Conservation (phyloP, 805 yeast genomes). For the Lipomyces japonicus region DNA sequence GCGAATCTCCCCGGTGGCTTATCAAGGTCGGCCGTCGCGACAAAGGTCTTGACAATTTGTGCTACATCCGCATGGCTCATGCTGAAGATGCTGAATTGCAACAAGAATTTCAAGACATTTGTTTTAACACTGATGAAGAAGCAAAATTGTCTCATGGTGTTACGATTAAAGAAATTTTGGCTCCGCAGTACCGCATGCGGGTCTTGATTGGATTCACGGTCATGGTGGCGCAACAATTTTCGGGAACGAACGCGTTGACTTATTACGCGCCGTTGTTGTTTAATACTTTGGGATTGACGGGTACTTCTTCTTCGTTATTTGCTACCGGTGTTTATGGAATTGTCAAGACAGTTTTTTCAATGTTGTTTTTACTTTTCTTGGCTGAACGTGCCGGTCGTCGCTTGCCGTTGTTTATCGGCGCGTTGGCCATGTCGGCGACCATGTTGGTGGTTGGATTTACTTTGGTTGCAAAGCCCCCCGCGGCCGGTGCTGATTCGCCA, state of each 20-base stretch:
- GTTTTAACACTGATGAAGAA: slow-evolving; percentile 15
- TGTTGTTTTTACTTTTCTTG: slow-evolving; percentile 29
- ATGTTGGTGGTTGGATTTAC: slow-evolving; percentile 30
- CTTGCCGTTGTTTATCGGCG: slow-evolving; percentile 29
- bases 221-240: slow-evolving; percentile 32
- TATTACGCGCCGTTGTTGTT: slow-evolving; percentile 48
- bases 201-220: slow-evolving; percentile 16
- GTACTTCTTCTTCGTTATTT: slow-evolving; percentile 32
- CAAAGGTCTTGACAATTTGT: slow-evolving; percentile 49
- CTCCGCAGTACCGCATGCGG: slow-evolving; percentile 13
- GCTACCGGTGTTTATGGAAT: slow-evolving; percentile 29
- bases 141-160: slow-evolving; percentile 16
- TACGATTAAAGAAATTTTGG: slow-evolving; percentile 11
- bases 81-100: slow-evolving; percentile 41
- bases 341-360: slow-evolving; percentile 26
- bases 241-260: slow-evolving; percentile 48
- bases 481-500: background rate
- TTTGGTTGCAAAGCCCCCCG: slow-evolving; percentile 13
- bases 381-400: slow-evolving; percentile 33
- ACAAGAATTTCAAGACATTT: slow-evolving; percentile 40
- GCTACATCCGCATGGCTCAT: slow-evolving; percentile 42
- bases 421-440: slow-evolving; percentile 26
- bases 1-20: slow-evolving; percentile 66
- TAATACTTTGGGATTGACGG: slow-evolving; percentile 47
- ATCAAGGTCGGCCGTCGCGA: slow-evolving; percentile 55